phyloP scores from a whole-genome alignment of 2,329 filamentous ascomycete genomes.

The Ramichloridium luteum region DNA sequence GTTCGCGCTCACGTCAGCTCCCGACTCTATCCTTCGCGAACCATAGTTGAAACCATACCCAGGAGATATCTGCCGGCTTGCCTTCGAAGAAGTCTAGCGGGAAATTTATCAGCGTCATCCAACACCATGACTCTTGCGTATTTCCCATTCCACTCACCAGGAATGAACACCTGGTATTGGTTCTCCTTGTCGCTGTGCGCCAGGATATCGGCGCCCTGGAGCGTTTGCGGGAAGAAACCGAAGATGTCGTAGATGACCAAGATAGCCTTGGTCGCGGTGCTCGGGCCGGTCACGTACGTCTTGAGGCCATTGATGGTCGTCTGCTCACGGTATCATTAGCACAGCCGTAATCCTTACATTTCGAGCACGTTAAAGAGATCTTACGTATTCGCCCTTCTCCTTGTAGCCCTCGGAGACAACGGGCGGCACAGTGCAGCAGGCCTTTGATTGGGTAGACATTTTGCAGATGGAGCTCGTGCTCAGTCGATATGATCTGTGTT shows the following conservation, averaged over 20 bases:
- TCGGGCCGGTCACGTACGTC: constrained; percentile 44
- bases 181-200: constrained; percentile 50
- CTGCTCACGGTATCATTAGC: constrained; percentile 19
- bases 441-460: constrained; percentile 24
- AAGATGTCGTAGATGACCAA: constrained; percentile 52
- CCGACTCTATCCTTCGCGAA: neutral
- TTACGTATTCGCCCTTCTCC: constrained; percentile 40
- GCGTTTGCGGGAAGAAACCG: constrained; percentile 50
- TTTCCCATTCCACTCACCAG: constrained; percentile 25
- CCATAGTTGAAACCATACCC: constrained; percentile 20
- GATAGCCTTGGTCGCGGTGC: constrained; percentile 44
- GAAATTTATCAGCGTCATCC: too few species aligned
- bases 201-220: constrained; percentile 53
- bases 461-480: too few species aligned
- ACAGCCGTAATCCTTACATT: neutral
- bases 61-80: constrained; percentile 50
- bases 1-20: neutral
- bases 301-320: constrained; percentile 49
- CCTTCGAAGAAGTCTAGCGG: constrained; percentile 73
- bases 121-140: too few species aligned
- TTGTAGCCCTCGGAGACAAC: constrained; percentile 40
- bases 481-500: too few species aligned
- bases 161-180: constrained; percentile 78
- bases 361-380: neutral
- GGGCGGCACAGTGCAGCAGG: constrained; percentile 39